phyloP scores from a whole-genome alignment of 345 rosid genomes.

The Anastatica hierochuntica region DNA sequence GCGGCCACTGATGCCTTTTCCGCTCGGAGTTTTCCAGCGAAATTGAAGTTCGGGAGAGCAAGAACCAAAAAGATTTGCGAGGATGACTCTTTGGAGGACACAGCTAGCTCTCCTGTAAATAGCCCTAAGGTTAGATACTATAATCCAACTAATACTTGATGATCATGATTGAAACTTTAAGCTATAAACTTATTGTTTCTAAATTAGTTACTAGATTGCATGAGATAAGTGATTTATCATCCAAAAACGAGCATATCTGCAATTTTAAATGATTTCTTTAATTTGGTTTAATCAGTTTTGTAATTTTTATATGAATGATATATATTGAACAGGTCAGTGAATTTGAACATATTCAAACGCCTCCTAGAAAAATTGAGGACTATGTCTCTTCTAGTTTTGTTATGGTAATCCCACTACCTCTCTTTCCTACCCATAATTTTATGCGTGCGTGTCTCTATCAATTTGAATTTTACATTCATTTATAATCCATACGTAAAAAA shows the following conservation, averaged over 20 bases:
- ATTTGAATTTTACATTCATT: conserved; percentile 1
- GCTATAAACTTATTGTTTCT: background rate
- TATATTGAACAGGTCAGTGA: conserved; percentile 41
- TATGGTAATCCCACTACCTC: conserved; percentile 17
- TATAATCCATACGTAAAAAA: background rate
- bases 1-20: conserved; percentile 46
- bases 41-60: conserved; percentile 38
- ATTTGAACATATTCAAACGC: conserved; percentile 30
- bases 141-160: too few species aligned
- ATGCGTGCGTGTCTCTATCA: background rate
- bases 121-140: conserved; percentile 56
- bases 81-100: conserved; percentile 83
- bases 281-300: too few species aligned
- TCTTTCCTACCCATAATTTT: conserved; percentile 5
- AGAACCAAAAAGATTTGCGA: conserved; percentile 38
- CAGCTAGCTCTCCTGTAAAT: conserved; percentile 82
- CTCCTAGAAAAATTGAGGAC: conserved; percentile 31
- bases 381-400: conserved; percentile 24
- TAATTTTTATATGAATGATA: conserved; percentile 10
- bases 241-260: too few species aligned
- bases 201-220: too few species aligned
- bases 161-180: background rate
- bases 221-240: too few species aligned
- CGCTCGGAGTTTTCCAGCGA: conserved; percentile 22
- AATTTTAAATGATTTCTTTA: too few species aligned